These are phyloP conservation scores for Yamadazyma sp. DNA, from an alignment of 1,139 yeast genomes.

Conservation along the genomic window DNA sequence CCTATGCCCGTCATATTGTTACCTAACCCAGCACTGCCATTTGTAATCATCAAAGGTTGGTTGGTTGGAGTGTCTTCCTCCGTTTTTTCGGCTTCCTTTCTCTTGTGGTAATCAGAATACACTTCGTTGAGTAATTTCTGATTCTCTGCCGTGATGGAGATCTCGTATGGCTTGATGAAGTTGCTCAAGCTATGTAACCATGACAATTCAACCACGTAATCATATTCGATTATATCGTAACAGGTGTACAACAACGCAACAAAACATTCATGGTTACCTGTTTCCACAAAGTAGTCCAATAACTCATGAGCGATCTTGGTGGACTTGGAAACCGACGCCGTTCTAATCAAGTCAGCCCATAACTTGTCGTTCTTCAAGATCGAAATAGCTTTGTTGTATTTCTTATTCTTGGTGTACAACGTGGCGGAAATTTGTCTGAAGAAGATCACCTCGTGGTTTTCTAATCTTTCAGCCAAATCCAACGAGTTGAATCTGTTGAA, in stretches of 20 bases:
- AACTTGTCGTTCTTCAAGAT: constrained; percentile 88
- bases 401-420: constrained; percentile 89
- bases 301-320: constrained; percentile 85
- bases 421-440: constrained; percentile 96
- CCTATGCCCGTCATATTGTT: constrained; percentile 40
- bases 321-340: constrained; percentile 83
- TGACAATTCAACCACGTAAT: constrained; percentile 82
- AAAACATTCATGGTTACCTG: constrained; percentile 95
- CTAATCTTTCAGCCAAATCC: constrained; percentile 90
- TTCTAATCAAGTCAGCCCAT: constrained; percentile 92
- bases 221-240: constrained; percentile 77
- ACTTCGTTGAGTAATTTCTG: constrained; percentile 64
- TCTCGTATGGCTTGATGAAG: constrained; percentile 88
- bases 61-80: constrained; percentile 45
- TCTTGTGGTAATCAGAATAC: constrained; percentile 66
- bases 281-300: constrained; percentile 89
- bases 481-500: constrained; percentile 90
- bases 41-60: constrained; percentile 68
- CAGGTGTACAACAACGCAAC: constrained; percentile 87
- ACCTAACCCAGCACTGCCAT: constrained; percentile 41
- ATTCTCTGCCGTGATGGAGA: constrained; percentile 79
- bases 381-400: constrained; percentile 85
- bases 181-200: constrained; percentile 83
- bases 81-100: constrained; percentile 61
- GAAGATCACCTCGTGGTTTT: constrained; percentile 84